phyloP scores from a whole-genome alignment of 192 early-diverging fungal species.

The Entomortierella chlamydospora region DNA sequence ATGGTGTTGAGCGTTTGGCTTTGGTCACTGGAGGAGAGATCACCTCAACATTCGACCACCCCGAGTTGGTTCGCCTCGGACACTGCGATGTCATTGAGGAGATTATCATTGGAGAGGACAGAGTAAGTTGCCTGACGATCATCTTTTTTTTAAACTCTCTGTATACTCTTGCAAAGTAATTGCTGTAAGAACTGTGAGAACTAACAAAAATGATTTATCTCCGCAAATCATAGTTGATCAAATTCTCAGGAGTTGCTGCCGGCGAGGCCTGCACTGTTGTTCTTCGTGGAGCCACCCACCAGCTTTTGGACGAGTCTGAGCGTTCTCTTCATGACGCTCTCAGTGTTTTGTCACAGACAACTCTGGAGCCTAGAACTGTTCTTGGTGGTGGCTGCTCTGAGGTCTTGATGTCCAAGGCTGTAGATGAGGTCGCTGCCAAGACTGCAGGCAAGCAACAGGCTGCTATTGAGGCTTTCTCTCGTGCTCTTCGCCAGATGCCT shows the following conservation, averaged over 20 bases:
- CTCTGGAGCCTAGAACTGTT: constrained; percentile 92
- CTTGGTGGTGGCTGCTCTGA: constrained; percentile 97
- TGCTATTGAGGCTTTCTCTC: constrained; percentile 95
- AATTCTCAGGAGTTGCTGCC: constrained; percentile 95
- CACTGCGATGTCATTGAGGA: constrained; percentile 98
- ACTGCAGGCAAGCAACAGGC: constrained; percentile 96
- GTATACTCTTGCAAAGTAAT: too few relatives aligned
- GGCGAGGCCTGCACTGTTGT: constrained; percentile 99
- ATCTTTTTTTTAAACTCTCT: too few relatives aligned
- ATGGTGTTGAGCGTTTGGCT: constrained; percentile 96
- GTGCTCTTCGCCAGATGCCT: constrained; percentile 95
- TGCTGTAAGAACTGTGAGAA: neutral
- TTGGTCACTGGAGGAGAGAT: constrained; percentile 99
- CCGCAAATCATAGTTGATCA: constrained; percentile 70
- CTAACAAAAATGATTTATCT: neutral
- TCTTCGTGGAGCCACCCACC: constrained; percentile 92
- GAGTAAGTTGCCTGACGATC: constrained; percentile 48
- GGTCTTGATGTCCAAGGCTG: constrained; percentile 97
- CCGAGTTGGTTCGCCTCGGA: constrained; percentile 94
- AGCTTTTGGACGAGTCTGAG: constrained; percentile 97
- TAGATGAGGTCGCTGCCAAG: constrained; percentile 90
- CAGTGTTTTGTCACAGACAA: constrained; percentile 94
- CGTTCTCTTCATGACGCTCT: constrained; percentile 97
- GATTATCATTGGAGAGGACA: constrained; percentile 98
- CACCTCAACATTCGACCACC: constrained; percentile 97